A percentile compares a stretch with the other conserved stretches of the same genome.
These are phyloP conservation scores for Aureobasidium sp. DNA, from an alignment of 2,329 filamentous ascomycete species.

Conservation along the genomic window DNA sequence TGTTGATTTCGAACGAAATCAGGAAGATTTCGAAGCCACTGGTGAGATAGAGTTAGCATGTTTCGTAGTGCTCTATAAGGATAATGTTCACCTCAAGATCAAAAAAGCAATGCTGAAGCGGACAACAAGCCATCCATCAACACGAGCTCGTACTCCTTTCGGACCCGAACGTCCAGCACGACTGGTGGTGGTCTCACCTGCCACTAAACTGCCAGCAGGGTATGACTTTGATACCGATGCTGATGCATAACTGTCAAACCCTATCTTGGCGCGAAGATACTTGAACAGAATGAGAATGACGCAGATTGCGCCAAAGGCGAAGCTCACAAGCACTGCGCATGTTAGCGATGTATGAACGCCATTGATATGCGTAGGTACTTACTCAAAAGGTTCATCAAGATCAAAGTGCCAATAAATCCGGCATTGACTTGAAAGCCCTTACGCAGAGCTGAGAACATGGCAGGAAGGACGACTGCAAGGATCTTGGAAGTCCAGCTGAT, in stretches of 20 bases:
- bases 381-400: constrained; percentile 19
- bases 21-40: constrained; percentile 21
- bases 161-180: background rate
- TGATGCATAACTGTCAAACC: constrained; percentile 15
- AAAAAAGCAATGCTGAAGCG: constrained; percentile 20
- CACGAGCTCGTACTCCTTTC: constrained; percentile 6
- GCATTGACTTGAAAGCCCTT: constrained; percentile 16
- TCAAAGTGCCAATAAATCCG: constrained; percentile 8
- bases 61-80: no score
- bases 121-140: constrained; percentile 20
- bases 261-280: constrained; percentile 18
- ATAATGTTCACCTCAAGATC: constrained; percentile 9
- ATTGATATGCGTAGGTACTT: background rate
- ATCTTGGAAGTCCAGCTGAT: constrained; percentile 15
- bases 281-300: constrained; percentile 20
- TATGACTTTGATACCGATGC: constrained; percentile 11
- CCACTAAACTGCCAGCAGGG: background rate
- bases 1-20: constrained; percentile 13
- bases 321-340: constrained; percentile 18
- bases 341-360: background rate
- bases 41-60: background rate
- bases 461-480: constrained; percentile 17
- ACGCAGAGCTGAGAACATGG: constrained; percentile 15
- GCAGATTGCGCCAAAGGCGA: constrained; percentile 19
- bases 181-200: background rate